Base-by-base conservation (phyloP, 2,329 filamentous ascomycete genomes). In the Cadophora sp. region DNA sequence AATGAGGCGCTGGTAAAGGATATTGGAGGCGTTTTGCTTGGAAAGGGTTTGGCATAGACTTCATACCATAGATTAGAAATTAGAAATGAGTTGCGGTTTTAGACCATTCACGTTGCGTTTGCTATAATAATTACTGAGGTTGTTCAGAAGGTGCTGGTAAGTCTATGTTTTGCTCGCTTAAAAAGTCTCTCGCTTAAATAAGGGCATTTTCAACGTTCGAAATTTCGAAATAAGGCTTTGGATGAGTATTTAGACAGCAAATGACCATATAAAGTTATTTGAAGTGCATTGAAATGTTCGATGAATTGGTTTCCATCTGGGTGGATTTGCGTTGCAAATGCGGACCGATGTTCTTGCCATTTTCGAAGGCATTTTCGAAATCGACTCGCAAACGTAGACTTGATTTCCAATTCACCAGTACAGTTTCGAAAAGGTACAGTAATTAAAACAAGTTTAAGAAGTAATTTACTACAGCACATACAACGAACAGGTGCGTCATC, bases 1-100 rank as follows among this genome's bases (percentile, higher is more conserved):
- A 80, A 84, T 14, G 85, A 91, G 78, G 80, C 82, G 62, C 78
- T 93, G 55, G 77, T 93, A 19, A 79, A 80, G 56, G 83, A 85
- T 71, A 78, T 86, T 64, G 81, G 80, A 0, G 75, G 79, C 34
- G 80, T 82, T 66, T 74, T 85, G 55, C 76, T 85, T 61, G 78
- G 73, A 3, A 82, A 72, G 53, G 73, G 75, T 6, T 70, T 76
- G 55, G 60, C 66, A 63, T 75, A 71, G 69, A 72, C 26, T 61
- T 40, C 27, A 5, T 22, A 55, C 14, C 27, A 58, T 65, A 50
- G 34, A 50, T n/a, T 5, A 60, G 63, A 58, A 46, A 59, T 48
- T 1, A 56, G 46, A n/a, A 31, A 64, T 40, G 58, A 58, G 9
- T 64, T 58, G n/a, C 43, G 3, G 19, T 64, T n/a, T n/a, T 55